Conservation (phyloP, 331 rosid species). For the Arachis monticola region DNA sequence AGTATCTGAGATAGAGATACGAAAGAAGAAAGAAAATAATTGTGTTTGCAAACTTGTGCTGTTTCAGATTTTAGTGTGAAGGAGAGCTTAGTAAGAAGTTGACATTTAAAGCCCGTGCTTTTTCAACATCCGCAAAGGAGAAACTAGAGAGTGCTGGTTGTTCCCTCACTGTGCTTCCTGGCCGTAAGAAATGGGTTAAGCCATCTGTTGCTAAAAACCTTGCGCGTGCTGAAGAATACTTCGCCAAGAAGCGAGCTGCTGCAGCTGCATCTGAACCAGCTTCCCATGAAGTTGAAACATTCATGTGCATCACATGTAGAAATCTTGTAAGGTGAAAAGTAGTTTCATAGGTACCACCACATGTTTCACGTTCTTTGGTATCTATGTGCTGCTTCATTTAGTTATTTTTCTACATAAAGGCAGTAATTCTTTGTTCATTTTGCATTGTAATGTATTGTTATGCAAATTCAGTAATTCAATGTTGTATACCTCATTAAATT, state of each 20-base stretch:
- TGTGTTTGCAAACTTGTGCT: conserved; percentile 32
- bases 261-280: conserved; percentile 59
- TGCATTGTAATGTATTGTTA: conserved; percentile 21
- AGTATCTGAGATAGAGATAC: background rate
- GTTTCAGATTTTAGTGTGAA: conserved; percentile 79
- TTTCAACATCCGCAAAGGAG: conserved; percentile 84
- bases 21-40: conserved; percentile 10
- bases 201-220: conserved; percentile 90
- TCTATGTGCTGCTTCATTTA: conserved; percentile 13
- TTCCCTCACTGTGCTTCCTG: conserved; percentile 79
- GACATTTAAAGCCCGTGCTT: conserved; percentile 83
- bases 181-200: conserved; percentile 97
- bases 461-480: conserved; percentile 19
- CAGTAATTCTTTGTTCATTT: conserved; percentile 16
- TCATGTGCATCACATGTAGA: background rate
- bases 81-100: conserved; percentile 85
- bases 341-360: conserved; percentile 31
- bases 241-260: conserved; percentile 86
- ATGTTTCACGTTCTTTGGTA: conserved; percentile 13
- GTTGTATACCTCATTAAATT: conserved; percentile 35
- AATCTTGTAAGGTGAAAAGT: conserved; percentile 22
- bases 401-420: conserved; percentile 10
- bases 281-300: conserved; percentile 47
- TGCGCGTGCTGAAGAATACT: conserved; percentile 98
- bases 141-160: conserved; percentile 90